Conservation (phyloP, 129 eudicot genomes). For the Tagetes erecta region DNA sequence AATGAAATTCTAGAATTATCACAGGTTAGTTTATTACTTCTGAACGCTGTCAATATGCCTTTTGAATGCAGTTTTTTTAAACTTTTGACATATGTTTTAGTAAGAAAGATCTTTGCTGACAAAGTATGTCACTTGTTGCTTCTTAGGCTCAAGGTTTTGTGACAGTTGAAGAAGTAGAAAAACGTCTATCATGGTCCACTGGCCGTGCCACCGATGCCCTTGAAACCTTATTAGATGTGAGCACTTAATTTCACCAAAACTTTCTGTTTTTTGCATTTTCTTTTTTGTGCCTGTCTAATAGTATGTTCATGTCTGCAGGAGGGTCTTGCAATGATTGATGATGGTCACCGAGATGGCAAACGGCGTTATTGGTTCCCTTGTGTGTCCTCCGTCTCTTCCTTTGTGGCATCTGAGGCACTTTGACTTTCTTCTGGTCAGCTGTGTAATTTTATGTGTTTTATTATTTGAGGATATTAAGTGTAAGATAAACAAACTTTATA, state of each 20-base stretch:
- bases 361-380: conserved; percentile 96
- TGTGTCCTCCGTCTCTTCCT: conserved; percentile 84
- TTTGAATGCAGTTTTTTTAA: background rate
- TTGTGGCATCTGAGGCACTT: conserved; percentile 53
- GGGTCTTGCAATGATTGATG: conserved; percentile 98
- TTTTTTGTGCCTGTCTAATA: background rate
- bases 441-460: conserved; percentile 24
- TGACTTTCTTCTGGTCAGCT: conserved; percentile 22
- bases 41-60: background rate
- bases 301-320: conserved; percentile 48
- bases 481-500: background rate
- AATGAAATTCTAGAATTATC: conserved; percentile 96
- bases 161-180: conserved; percentile 81
- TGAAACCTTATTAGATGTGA: conserved; percentile 79
- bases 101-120: conserved; percentile 17
- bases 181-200: conserved; percentile 83
- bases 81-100: background rate
- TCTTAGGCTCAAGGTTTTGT: conserved; percentile 87
- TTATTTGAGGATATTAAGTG: conserved; percentile 14
- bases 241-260: conserved; percentile 17
- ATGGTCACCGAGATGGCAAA: conserved; percentile 80
- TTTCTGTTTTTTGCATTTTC: background rate
- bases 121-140: conserved; percentile 14
- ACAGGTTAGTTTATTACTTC: conserved; percentile 51
- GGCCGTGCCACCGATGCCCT: conserved; percentile 97